Base-by-base conservation (phyloP, 2,329 filamentous ascomycete species). In the Paradendryphiella salina region DNA sequence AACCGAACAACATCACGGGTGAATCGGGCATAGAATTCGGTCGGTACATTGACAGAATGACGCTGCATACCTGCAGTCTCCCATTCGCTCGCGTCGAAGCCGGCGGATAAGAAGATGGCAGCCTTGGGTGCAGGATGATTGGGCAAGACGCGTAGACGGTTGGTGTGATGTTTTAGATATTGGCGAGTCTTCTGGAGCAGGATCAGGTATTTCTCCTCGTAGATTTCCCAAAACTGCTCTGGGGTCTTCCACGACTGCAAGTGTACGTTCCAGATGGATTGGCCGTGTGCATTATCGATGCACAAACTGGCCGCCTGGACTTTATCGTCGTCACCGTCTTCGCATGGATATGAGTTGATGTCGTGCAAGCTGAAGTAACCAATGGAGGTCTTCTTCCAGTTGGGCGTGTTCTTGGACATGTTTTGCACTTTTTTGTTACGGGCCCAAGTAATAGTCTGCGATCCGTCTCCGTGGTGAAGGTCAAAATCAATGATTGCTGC, bases 351-450 rank as follows among this genome's bases (percentile, higher is more conserved):
- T 0, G 93, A 97, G 74, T 99, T 97, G 76, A 99, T 96, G 67
- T 99, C 94, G 71, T 99, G 94, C 35, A 99, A 73, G 71, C 92
- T 96, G 73, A 96, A 97, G 70, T 99, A 99, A 8, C 92, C 94
- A 63, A 97, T 94, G 0, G 88, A 86, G 0, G 87, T 86, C 76
- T 89, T 94, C 75, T 93, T 93, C 80, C 87, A 88, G 23, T 81
- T 78, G 0, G 87, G 80, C 0, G 86, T 84, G 66, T 89, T 93
- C 71, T 88, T 91, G 5, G 84, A 72, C 33, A 86, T 77, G 13
- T 75, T 78, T 3, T 78, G 72, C 33, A 87, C 84, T 54, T 88
- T 86, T 39, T 83, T 80, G 68, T 97, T 99, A 63, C 95, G 89
- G 34, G 88, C 84, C 93, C 93, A 97, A 0, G 93, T 82, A 62